Evolutionary conservation across 805 yeast species (phyloP), one percentile per base, ranked within the genome.

Genomic region (Millerozyma miso): DNA sequence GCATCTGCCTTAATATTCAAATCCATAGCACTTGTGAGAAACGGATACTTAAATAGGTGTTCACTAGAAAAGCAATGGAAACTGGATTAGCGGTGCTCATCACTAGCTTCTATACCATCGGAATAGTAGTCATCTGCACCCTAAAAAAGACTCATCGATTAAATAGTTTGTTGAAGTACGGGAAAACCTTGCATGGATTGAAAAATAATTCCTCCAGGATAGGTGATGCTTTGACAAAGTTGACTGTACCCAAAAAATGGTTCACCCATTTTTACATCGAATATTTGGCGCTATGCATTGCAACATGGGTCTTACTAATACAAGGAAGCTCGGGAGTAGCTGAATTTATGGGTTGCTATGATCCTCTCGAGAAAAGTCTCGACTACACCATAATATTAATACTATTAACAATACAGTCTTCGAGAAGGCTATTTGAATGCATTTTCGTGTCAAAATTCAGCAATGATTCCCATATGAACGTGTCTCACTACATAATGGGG

Each of bases 401-500:
- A 8, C 45, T 65, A 31, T 41, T 60, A 4, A 42, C 65, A 32
- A 44, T 76, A 2, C 93, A 85, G 52, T 76, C 82, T 1, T 14
- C 63, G 2, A 63, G 89, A 53, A 63, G 93, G 46, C 46, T 70
- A 2, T 64, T 66, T 37, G 93, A 85, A 56, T 77, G 85, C 35
- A 44, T 65, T 2, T 65, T 51, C 39, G 67, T 85, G 16, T 67
- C 76, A 32, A 75, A 68, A 31, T 80, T 74, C 55, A 66, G 74
- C 3, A 35, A 57, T 1, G 53, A 54, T 1, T 71, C 88, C 2
- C 71, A 71, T 45, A 85, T 85, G 68, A 82, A 84, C 53, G 52
- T 83, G 31, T 66, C 79, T 1, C 93, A 85, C 60, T 85, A 84
- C 52, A 39, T 80, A 1, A 83, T 76, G 3, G 95, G 93, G 0